Base-by-base conservation (phyloP, 768 basidiomycete genomes). In the Hypsizygus marmoreus region DNA sequence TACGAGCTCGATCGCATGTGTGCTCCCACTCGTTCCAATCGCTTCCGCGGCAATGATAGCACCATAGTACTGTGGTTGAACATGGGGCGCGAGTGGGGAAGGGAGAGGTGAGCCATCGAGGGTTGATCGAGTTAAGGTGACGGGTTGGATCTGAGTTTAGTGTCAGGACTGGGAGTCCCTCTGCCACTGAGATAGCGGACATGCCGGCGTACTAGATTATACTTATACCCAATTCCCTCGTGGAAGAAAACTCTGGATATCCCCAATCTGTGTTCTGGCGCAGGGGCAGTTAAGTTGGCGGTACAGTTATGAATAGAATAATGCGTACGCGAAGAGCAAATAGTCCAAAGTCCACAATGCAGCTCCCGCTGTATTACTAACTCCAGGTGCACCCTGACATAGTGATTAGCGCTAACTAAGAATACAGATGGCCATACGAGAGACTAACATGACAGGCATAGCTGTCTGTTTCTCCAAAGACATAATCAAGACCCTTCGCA, bases 191-290 rank as follows among this genome's bases (percentile, higher is more conserved):
- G n/a, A n/a, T n/a, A n/a, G n/a, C n/a, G n/a, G n/a, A n/a, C n/a
- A n/a, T n/a, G n/a, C n/a, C n/a, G n/a, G 50, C 65, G 43, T 45
- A 81, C 84, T 42, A 86, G 67, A 56, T 79, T 82, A 56, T 86
- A 88, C 63, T 87, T 88, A 66, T 74, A 87, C 1, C 85, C 85
- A 42, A 87, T 68, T 12, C 84, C 85, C 44, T 81, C 71, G 56
- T 88, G 84, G 70, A 84, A 84, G 64, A 75, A 81, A 12, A 82
- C 49, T 39, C 75, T 68, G 22, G 73, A 70, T 20, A 82, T 75
- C 3, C 79, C 80, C 7, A n/a, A 82, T 32, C 22, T 57, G 56
- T 34, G 56, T 40, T 16, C 55, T 57, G 20, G 12, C 9, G 14
- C 13, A 11, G 32, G 26, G 32, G 30, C n/a, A 34, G 9, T 22